phyloP scores from a whole-genome alignment of 2,329 filamentous ascomycete genomes.

The Fusarium papillatum region DNA sequence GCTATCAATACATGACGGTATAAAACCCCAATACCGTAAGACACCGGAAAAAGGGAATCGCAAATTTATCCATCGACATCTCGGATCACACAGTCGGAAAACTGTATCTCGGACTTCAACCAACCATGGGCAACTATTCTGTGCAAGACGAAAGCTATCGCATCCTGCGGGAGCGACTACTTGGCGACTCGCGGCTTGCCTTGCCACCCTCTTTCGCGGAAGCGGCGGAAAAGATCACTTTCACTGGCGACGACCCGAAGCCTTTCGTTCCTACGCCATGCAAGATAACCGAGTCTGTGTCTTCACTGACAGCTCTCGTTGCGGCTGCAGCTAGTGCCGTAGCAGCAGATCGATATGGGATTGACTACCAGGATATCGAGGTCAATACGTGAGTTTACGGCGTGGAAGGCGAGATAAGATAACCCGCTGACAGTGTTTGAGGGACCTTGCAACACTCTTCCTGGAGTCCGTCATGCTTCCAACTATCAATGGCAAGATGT shows the following conservation, averaged over 20 bases:
- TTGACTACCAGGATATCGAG: not conserved
- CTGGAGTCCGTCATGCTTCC: not conserved
- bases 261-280: constrained; percentile 27
- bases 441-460: not conserved
- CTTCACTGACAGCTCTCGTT: constrained; percentile 18
- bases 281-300: constrained; percentile 26
- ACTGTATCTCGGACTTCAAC: no score
- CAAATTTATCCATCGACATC: not conserved
- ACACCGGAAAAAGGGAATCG: not conserved
- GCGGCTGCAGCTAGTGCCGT: constrained; percentile 6
- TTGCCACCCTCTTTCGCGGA: not conserved
- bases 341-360: not conserved
- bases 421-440: not conserved
- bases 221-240: not conserved
- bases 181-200: not conserved
- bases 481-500: not conserved
- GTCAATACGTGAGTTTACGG: not conserved
- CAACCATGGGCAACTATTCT: not conserved
- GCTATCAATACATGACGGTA: no score
- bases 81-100: not conserved
- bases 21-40: no score
- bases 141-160: not conserved
- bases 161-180: not conserved
- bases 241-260: constrained; percentile 5
- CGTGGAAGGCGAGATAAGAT: no score